A percentile compares a stretch with the other conserved stretches of the same genome.
phyloP scores from a whole-genome alignment of 139 green algal species.

The Tetraselmis chui region DNA sequence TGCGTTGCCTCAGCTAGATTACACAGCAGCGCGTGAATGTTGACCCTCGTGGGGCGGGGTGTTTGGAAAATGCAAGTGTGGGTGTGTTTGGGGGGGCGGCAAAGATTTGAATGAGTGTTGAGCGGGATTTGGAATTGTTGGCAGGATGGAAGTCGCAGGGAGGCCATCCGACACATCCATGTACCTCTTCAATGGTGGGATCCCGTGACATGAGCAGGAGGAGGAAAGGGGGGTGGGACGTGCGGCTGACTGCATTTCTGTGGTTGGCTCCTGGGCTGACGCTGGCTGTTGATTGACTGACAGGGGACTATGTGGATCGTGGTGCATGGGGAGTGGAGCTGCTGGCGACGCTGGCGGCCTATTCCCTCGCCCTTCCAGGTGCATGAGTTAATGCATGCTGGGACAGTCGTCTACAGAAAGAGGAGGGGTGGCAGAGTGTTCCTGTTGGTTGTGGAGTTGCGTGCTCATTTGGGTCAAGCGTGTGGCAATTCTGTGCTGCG shows the following conservation, averaged over 20 bases:
- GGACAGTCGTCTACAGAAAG: too few species aligned
- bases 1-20: conserved; percentile 18
- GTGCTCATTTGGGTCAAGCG: background rate
- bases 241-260: background rate
- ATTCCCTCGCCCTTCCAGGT: conserved; percentile 43
- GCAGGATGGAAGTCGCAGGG: conserved; percentile 36
- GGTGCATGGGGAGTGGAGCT: conserved; percentile 90
- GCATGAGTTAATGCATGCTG: too few species aligned
- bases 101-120: too few species aligned
- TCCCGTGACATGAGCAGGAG: too few species aligned
- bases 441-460: too few species aligned
- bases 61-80: too few species aligned
- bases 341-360: conserved; percentile 59
- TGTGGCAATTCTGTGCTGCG: conserved; percentile 8
- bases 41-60: too few species aligned
- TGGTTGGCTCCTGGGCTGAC: background rate
- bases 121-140: too few species aligned
- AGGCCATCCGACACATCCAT: conserved; percentile 26
- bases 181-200: conserved; percentile 59
- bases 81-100: too few species aligned
- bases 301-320: conserved; percentile 78
- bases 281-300: conserved; percentile 14
- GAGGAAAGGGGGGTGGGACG: too few species aligned
- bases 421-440: too few species aligned
- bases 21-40: background rate